Base-by-base conservation (phyloP, 257 asterid genomes). In the Salvia rosmarinus region DNA sequence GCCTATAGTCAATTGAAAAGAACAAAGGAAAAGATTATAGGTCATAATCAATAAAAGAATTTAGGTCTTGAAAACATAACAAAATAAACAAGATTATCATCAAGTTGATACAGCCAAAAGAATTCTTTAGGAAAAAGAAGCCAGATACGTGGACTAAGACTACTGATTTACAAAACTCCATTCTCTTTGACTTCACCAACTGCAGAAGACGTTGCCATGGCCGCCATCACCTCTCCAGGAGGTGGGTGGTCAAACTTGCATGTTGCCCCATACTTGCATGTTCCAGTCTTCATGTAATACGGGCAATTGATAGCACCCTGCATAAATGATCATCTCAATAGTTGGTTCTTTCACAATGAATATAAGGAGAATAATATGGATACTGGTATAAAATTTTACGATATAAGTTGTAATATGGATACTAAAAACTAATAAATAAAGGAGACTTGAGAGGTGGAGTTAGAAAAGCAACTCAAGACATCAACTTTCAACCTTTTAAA, bases 221-320 rank as follows among this genome's bases (percentile, higher is more conserved):
- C 79, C 97, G 87, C 79, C 97, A 93, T 78, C 83, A 90, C 96
- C 86, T 88, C 97, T 23, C 92, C 96, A 3, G 95, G 98, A 67
- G 98, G 95, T 10, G 98, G 97, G 80, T 93, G 97, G 65, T 93
- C 96, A 74, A 93, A 93, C 85, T 61, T 93, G 87, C 98, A 93
- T 4, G 92, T 85, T n/a, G 85, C 82, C 55, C 96, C 95, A 40
- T 82, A 90, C 83, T 90, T 93, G 92, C 98, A 93, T 30, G 90
- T 84, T 69, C 98, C 90, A 0, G 98, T 93, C 89, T 93, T 93
- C 98, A 90, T 93, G 70, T 93, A 93, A 80, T 87, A 93, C 5
- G 98, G 98, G 63, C 98, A 93, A 80, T 87, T 88, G 73, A 87
- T 81, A 42, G 97, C 88, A 64, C 97, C 98, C 98, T 93, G 74